These are phyloP conservation scores for Eucalyptus virginea DNA, from an alignment of 345 rosid species.

Conservation along the genomic window DNA sequence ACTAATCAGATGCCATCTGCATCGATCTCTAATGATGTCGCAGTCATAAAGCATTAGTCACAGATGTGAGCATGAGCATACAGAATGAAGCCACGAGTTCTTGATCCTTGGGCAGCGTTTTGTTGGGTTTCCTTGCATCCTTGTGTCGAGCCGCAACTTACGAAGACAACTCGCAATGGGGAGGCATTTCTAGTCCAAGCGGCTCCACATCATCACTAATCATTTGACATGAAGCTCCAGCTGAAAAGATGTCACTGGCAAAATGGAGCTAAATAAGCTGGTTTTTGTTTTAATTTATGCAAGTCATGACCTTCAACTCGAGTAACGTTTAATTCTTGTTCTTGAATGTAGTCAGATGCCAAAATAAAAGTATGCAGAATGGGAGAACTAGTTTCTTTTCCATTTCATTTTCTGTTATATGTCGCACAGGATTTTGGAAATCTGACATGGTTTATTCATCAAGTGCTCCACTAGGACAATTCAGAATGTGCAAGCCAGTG, in stretches of 20 bases:
- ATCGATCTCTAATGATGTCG: background rate
- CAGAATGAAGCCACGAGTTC: background rate
- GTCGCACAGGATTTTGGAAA: no score
- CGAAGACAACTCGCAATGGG: constrained; percentile 14
- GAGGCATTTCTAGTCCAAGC: constrained; percentile 14
- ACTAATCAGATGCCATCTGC: background rate
- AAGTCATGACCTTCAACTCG: background rate
- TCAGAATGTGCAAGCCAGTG: background rate
- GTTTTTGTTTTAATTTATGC: background rate
- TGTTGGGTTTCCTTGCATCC: background rate
- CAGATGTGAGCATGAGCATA: background rate
- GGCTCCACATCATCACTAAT: constrained; percentile 50
- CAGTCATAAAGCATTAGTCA: background rate
- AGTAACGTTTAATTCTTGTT: background rate
- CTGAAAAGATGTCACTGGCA: background rate
- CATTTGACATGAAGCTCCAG: background rate
- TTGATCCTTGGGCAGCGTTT: background rate
- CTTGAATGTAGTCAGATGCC: background rate
- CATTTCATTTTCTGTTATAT: background rate
- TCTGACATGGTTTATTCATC: background rate
- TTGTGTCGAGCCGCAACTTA: constrained; percentile 27
- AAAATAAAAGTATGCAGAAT: background rate
- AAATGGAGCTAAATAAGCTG: background rate
- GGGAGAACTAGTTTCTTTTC: background rate
- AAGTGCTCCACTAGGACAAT: background rate